phyloP scores from a whole-genome alignment of 2,329 filamentous ascomycete genomes.

The Setomelanomma holmii region DNA sequence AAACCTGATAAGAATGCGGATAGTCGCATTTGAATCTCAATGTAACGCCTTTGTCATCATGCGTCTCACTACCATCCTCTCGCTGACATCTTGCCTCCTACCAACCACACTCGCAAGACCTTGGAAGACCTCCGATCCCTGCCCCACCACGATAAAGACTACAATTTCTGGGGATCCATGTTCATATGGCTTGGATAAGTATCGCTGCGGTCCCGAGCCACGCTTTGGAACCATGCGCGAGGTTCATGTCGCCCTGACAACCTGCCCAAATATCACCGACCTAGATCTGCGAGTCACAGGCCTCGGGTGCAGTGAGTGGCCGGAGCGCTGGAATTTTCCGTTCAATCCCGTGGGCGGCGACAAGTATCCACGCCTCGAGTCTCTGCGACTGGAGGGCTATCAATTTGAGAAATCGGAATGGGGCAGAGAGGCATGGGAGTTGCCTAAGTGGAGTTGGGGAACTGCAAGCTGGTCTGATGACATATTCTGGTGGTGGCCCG shows the following conservation, averaged over 20 bases:
- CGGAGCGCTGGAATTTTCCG: conserved; percentile 13
- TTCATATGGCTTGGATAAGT: too few species aligned
- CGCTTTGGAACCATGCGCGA: conserved; percentile 9
- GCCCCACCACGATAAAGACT: too few species aligned
- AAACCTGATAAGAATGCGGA: too few species aligned
- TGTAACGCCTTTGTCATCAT: too few species aligned
- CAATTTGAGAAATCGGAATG: not conserved
- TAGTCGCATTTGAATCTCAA: too few species aligned
- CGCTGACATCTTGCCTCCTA: too few species aligned
- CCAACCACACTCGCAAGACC: too few species aligned
- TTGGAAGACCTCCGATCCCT: too few species aligned
- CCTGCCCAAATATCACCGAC: conserved; percentile 19
- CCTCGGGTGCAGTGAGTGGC: conserved; percentile 6
- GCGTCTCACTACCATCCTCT: too few species aligned
- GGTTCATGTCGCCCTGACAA: conserved; percentile 10
- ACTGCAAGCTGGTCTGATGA: not conserved
- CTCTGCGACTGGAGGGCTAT: conserved; percentile 15
- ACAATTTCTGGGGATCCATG: too few species aligned
- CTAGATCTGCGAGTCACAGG: conserved; percentile 15
- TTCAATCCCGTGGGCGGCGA: conserved; percentile 15
- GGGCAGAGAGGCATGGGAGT: not conserved
- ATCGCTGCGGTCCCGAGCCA: not conserved
- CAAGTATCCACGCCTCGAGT: conserved; percentile 13
- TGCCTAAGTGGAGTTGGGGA: not conserved
- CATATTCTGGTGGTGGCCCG: not conserved